Evolutionary conservation across 176 grass and related monocot genomes (phyloP).

Genomic region (Musa acuminata): DNA sequence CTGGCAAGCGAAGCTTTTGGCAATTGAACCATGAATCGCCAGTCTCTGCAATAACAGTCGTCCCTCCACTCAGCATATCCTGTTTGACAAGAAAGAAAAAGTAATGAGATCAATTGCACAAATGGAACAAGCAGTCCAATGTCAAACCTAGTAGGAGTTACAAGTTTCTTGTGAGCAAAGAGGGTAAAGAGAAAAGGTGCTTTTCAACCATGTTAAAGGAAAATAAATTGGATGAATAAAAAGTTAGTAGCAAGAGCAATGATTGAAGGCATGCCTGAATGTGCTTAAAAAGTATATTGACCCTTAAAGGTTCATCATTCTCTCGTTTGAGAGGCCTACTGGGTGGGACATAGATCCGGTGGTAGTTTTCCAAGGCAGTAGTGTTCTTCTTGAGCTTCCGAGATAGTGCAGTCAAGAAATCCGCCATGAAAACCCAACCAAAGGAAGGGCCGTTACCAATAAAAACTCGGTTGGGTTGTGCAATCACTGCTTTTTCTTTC

Average conservation of each 20-base stretch:
- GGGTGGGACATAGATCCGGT: neutral
- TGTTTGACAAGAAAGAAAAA: neutral
- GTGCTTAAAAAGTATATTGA: constrained; percentile 19
- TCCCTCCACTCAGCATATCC: constrained; percentile 3
- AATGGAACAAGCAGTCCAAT: neutral
- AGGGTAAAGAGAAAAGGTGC: no score
- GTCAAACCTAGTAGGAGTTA: no score
- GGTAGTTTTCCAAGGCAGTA: constrained; percentile 14
- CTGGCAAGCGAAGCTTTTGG: constrained; percentile 1
- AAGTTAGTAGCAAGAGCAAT: neutral
- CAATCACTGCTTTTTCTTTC: constrained; percentile 10
- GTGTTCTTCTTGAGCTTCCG: constrained; percentile 7
- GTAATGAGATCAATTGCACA: neutral
- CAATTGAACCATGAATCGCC: constrained; percentile 15
- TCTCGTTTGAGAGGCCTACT: neutral
- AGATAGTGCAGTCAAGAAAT: constrained; percentile 10
- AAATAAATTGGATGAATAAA: neutral
- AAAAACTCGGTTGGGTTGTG: neutral
- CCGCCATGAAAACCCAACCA: constrained; percentile 22
- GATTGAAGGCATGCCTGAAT: constrained; percentile 2
- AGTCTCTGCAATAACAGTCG: constrained; percentile 3
- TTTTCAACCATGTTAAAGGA: no score
- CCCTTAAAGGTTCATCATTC: constrained; percentile 7
- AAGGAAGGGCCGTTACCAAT: constrained; percentile 10
- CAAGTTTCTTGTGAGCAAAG: no score